phyloP scores from a whole-genome alignment of 192 early-diverging fungal genomes.

The Coemansia sp. region DNA sequence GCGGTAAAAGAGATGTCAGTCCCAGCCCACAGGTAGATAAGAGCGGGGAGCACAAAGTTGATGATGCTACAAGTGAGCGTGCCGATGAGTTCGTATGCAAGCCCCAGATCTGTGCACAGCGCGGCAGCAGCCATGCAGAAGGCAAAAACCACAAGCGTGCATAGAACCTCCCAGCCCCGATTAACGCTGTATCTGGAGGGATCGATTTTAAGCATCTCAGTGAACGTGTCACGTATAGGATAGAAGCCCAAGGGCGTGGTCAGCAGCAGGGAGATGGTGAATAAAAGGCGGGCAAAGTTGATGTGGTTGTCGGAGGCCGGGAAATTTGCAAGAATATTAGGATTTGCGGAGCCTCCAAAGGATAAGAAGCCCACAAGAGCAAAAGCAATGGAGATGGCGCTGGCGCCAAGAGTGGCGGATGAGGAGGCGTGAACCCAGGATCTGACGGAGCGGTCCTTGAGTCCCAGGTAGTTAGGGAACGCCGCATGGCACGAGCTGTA shows the following conservation, averaged over 20 bases:
- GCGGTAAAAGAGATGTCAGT: constrained; percentile 27
- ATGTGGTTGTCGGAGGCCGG: constrained; percentile 57
- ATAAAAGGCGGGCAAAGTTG: constrained; percentile 61
- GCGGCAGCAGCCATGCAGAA: constrained; percentile 20
- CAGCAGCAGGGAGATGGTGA: constrained; percentile 61
- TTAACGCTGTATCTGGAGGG: constrained; percentile 20
- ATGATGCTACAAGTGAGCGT: constrained; percentile 30
- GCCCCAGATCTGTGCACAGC: constrained; percentile 29
- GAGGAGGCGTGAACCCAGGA: constrained; percentile 58
- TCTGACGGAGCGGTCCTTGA: constrained; percentile 47
- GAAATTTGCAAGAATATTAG: constrained; percentile 68
- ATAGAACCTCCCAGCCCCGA: constrained; percentile 16
- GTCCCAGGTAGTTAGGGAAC: constrained; percentile 60
- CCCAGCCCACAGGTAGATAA: constrained; percentile 40
- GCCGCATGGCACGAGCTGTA: constrained; percentile 66
- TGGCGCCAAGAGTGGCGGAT: constrained; percentile 55
- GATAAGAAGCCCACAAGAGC: constrained; percentile 61
- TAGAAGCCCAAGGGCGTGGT: constrained; percentile 55
- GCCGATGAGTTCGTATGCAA: constrained; percentile 47
- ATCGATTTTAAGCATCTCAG: constrained; percentile 37
- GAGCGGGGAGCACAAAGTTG: constrained; percentile 38
- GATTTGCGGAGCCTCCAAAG: constrained; percentile 58
- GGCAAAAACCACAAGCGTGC: constrained; percentile 28
- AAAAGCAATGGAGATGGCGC: constrained; percentile 59
- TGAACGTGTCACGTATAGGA: constrained; percentile 42